Evolutionary conservation across 2,329 filamentous ascomycete genomes (phyloP), one percentile per base, ranked within the genome.

Genomic region (Cladosporium sp.): DNA sequence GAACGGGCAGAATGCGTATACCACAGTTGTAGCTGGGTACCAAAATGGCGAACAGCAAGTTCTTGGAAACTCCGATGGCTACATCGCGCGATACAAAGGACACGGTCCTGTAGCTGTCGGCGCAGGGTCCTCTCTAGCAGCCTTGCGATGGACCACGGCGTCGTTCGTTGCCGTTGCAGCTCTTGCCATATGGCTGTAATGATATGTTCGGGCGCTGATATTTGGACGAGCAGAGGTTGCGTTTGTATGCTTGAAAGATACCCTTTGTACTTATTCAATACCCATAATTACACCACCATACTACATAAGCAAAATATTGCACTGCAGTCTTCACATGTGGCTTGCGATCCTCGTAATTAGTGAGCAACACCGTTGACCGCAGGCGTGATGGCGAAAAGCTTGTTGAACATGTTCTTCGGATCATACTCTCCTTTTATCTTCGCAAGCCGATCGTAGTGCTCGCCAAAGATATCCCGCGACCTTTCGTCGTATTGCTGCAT

Each of bases 341-440:
- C 28, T 9, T 32, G 28, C 8, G 28, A 9, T 32, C 8, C 8
- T 10, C 12, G 28, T 32, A 7, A 32, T 32, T 10, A 32, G 28
- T 32, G 28, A 10, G 28, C 28, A 32, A 32, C 28, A 10, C 2
- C 39, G 20, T 47, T 12, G 24, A 15, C 20, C 19, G 40, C 56
- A 13, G 60, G 50, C 49, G 58, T 59, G 24, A 69, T 67, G 3
- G 65, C 53, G 24, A 70, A 69, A 15, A 65, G 62, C 61, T 78
- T 78, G 44, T 75, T 70, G 62, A 80, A 81, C 17, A 78, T 63
- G 60, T 77, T 78, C 4, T 58, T 68, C 2, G 78, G 76, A 61
- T 80, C 78, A 58, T 78, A 80, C 53, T 69, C 69, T 19, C 70
- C 72, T 67, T 81, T 80, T 39, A 80, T 62, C 4, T 64, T 61